Conservation (phyloP, 2,329 filamentous ascomycete species). For the Eutypella sp. region DNA sequence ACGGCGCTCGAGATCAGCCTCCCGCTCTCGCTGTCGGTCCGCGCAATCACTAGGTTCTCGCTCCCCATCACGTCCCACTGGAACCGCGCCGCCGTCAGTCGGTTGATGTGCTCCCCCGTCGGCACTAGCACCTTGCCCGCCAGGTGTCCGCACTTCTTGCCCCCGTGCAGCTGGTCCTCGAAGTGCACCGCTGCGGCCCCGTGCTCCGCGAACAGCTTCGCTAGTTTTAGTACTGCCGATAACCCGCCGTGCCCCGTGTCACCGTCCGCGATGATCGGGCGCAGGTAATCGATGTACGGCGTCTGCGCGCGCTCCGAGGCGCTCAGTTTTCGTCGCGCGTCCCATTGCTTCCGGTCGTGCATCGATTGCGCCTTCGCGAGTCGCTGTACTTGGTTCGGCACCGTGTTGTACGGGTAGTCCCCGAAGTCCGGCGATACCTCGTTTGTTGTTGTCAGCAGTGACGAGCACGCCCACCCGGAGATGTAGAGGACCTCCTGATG, state of each 20-base stretch:
- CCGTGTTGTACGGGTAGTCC: slow-evolving; percentile 98
- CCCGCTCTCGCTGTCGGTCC: slow-evolving; percentile 92
- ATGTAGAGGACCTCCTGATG: slow-evolving; percentile 96
- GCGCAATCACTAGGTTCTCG: slow-evolving; percentile 90
- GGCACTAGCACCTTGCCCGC: slow-evolving; percentile 95
- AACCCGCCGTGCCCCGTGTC: slow-evolving; percentile 94
- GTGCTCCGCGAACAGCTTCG: slow-evolving; percentile 96
- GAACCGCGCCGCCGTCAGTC: slow-evolving; percentile 84
- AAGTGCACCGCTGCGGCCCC: slow-evolving; percentile 96
- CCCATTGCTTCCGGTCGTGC: slow-evolving; percentile 95
- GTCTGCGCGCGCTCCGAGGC: slow-evolving; percentile 66
- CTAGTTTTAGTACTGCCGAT: slow-evolving; percentile 88
- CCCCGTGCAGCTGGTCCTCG: slow-evolving; percentile 94
- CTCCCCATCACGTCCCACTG: slow-evolving; percentile 98
- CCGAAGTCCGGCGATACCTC: slow-evolving; percentile 97
- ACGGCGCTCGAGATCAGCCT: slow-evolving; percentile 86
- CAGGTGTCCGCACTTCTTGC: slow-evolving; percentile 96
- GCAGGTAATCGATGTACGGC: slow-evolving; percentile 85
- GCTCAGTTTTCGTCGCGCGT: slow-evolving; percentile 72
- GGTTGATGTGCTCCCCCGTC: slow-evolving; percentile 92
- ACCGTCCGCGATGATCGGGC: slow-evolving; percentile 92
- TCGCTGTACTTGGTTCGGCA: slow-evolving; percentile 95
- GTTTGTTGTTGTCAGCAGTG: slow-evolving; percentile 86
- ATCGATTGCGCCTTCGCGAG: slow-evolving; percentile 94
- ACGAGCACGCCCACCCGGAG: slow-evolving; percentile 96